phyloP scores from a whole-genome alignment of 176 grass and related monocot genomes.

The Rhynchospora pubera region DNA sequence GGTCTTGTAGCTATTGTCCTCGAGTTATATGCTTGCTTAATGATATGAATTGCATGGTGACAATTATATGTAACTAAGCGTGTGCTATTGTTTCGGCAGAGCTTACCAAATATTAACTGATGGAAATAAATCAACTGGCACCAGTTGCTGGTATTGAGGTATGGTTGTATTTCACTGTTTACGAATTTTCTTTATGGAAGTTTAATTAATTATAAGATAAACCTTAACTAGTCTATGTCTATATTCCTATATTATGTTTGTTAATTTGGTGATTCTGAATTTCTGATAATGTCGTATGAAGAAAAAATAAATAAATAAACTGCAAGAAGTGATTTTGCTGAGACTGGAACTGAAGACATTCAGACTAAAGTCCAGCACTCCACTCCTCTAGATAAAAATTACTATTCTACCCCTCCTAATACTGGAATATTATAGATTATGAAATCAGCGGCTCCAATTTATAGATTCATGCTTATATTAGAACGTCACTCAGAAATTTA shows the following conservation, averaged over 20 bases:
- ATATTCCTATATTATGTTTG: neutral
- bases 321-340: neutral
- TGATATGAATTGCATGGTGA: neutral
- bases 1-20: no score
- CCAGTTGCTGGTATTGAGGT: neutral
- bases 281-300: neutral
- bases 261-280: neutral
- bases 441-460: no score
- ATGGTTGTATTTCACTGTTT: neutral
- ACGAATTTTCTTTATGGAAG: no score
- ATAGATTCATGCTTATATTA: no score
- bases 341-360: no score
- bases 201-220: no score
- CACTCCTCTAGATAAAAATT: no score
- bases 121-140: no score
- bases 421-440: no score
- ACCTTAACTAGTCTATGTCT: neutral
- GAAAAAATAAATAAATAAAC: neutral
- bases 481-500: no score
- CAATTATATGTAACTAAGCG: neutral
- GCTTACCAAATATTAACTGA: neutral
- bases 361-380: no score
- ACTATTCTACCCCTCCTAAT: no score
- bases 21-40: neutral
- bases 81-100: neutral